Base-by-base conservation (phyloP, 352 stramenopile genomes). In the Pythium aristosporum region DNA sequence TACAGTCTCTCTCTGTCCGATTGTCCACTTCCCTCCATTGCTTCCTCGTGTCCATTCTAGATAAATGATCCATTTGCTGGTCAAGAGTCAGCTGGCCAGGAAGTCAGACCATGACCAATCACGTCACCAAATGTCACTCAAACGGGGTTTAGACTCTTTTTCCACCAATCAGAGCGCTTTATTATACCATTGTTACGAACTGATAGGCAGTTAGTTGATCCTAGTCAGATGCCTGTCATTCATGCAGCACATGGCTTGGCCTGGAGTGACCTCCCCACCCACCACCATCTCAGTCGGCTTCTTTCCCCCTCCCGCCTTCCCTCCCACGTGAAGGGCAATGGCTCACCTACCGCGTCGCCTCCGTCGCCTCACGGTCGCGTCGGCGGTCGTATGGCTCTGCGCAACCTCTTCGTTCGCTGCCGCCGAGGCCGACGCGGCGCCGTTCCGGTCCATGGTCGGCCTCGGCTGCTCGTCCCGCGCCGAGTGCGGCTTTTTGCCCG, bases 401-500 rank as follows among this genome's bases (percentile, higher is more conserved):
- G 36, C 34, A 4, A 34, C 36, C 11, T 50, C 23, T 32, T 16
- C 30, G 7, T 6, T 54, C 48, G 30, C 28, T 2, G 23, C 5
- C 43, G 51, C 25, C 25, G 25, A 12, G 28, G n/a, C 48, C 6
- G 32, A 49, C 59, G 48, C 36, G 10, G 54, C 50, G 41, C 63
- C 65, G 23, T 81, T 79, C 63, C 54, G 69, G 43, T 72, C 86
- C 5, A 62, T 59, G 11, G 42, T 87, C 36, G 80, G 82, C 2
- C 18, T 87, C 3, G 37, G 64, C 13, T 95, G 86, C 71, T 61
- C 69, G 2, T 54, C 65, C 25, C 76, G 74, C 28, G 63, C 61
- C 5, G 84, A 95, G 67, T 95, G 86, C 53, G 86, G 86, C 67
- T 90, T 88, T 53, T 61, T 95, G 11, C 86, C 84, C 6, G 80